These are phyloP conservation scores for Ceratocystis eucalypticola DNA, from an alignment of 2,329 filamentous ascomycete species.

Conservation along the genomic window DNA sequence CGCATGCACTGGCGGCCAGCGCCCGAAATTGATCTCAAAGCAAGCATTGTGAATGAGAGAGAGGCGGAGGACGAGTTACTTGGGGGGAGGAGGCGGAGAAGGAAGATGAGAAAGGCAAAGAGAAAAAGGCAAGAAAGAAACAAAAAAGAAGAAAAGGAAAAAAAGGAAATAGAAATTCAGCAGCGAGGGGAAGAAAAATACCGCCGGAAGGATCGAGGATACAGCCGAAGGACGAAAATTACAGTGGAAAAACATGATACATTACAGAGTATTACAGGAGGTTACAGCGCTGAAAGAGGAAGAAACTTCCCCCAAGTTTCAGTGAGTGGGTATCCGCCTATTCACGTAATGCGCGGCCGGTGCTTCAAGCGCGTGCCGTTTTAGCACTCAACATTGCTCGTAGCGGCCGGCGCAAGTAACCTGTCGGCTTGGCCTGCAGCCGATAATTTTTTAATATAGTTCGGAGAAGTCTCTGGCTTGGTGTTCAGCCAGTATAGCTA, in stretches of 20 bases:
- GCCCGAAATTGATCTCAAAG: constrained; percentile 62
- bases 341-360: too few species aligned
- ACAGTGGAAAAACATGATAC: not conserved
- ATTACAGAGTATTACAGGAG: too few species aligned
- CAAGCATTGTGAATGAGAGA: constrained; percentile 55
- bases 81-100: not conserved
- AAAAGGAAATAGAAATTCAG: not conserved
- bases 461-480: too few species aligned
- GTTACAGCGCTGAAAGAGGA: not conserved
- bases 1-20: constrained; percentile 68
- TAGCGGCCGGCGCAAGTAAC: too few species aligned
- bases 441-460: too few species aligned
- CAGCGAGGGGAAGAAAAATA: constrained; percentile 5
- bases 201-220: constrained; percentile 5
- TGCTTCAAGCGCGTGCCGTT: too few species aligned
- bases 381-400: too few species aligned
- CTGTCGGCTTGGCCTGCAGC: too few species aligned
- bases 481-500: too few species aligned
- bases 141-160: not conserved
- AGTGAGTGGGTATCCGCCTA: too few species aligned
- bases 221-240: not conserved
- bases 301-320: not conserved
- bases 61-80: constrained; percentile 19
- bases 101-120: not conserved
- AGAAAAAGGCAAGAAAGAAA: not conserved